These are phyloP conservation scores for Galerina sulciceps DNA, from an alignment of 768 basidiomycete species.

Conservation along the genomic window DNA sequence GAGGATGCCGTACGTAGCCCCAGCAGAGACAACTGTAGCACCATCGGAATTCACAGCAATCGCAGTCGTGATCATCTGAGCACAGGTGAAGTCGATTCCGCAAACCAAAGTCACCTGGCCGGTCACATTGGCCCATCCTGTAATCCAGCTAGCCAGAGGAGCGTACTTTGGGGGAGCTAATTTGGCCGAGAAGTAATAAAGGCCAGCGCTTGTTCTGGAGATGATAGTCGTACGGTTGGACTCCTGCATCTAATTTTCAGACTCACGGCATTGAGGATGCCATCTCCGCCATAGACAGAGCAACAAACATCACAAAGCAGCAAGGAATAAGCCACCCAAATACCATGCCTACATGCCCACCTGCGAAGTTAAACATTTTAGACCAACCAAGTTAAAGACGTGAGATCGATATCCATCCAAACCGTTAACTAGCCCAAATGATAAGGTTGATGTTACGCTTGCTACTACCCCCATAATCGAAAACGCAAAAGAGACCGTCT, in stretches of 20 bases:
- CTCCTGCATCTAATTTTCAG: neutral
- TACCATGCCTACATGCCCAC: constrained; percentile 78
- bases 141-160: constrained; percentile 45
- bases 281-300: constrained; percentile 74
- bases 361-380: constrained; percentile 32
- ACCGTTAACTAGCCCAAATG: constrained; percentile 68
- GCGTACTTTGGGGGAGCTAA: constrained; percentile 66
- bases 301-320: constrained; percentile 69
- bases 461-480: constrained; percentile 77
- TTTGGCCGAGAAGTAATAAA: constrained; percentile 82
- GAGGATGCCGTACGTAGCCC: constrained; percentile 71
- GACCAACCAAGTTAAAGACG: neutral
- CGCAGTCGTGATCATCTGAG: constrained; percentile 79
- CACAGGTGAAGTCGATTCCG: constrained; percentile 78
- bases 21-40: constrained; percentile 50
- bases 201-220: constrained; percentile 71
- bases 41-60: constrained; percentile 66
- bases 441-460: constrained; percentile 68
- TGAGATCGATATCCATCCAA: constrained; percentile 12
- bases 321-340: constrained; percentile 79
- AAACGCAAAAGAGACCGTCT: constrained; percentile 70
- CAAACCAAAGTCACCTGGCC: constrained; percentile 69
- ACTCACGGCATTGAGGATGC: constrained; percentile 79
- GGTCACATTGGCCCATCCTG: constrained; percentile 73
- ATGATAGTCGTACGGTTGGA: neutral